These are phyloP conservation scores for Xylaria palmicola DNA, from an alignment of 495 filamentous ascomycete genomes.

Conservation along the genomic window DNA sequence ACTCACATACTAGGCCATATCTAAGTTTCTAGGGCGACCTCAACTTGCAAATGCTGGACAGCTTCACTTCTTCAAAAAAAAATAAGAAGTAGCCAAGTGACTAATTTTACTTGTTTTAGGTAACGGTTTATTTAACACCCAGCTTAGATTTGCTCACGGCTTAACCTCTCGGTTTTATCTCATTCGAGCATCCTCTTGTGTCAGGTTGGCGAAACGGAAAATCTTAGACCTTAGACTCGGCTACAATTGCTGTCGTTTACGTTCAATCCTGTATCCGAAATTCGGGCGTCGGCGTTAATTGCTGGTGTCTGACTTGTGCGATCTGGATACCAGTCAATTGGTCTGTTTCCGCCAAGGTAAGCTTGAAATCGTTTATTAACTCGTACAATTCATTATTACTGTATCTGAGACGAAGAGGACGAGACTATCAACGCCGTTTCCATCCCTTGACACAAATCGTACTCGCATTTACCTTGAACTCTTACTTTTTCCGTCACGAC, in stretches of 20 bases:
- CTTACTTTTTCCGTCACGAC: too few species aligned
- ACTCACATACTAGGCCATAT: too few species aligned
- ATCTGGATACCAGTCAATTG: constrained; percentile 31
- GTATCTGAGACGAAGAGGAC: too few species aligned
- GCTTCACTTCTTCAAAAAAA: too few species aligned
- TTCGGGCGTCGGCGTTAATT: constrained; percentile 34
- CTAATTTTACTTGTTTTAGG: too few species aligned
- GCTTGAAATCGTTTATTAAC: constrained; percentile 17
- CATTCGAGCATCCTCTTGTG: constrained; percentile 23
- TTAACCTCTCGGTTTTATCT: constrained; percentile 24
- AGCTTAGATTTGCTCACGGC: constrained; percentile 33
- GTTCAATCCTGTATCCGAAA: constrained; percentile 31
- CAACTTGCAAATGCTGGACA: background rate
- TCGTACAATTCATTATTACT: background rate
- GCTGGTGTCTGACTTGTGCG: constrained; percentile 31
- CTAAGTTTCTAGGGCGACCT: too few species aligned
- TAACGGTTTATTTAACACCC: constrained; percentile 11
- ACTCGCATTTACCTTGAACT: too few species aligned
- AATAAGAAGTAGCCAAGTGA: too few species aligned
- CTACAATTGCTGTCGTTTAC: constrained; percentile 29
- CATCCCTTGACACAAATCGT: too few species aligned
- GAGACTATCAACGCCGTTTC: too few species aligned
- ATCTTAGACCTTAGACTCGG: constrained; percentile 20
- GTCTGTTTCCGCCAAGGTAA: constrained; percentile 35
- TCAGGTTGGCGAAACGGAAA: constrained; percentile 21